Base-by-base conservation (phyloP, 1,139 yeast species). In the Insectozyma bohioensis region DNA sequence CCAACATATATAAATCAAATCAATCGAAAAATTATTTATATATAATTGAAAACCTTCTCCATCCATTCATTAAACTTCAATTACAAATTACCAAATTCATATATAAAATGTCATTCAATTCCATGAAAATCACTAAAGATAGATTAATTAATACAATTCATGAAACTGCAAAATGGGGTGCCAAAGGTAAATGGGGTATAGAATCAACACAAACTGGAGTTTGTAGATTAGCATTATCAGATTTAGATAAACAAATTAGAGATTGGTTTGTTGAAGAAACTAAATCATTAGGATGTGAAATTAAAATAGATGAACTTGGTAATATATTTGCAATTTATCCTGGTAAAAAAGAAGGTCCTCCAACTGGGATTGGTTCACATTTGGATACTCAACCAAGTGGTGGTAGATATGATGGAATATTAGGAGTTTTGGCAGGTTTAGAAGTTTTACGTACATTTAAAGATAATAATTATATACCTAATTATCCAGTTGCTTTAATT, bases 311-410 rank as follows among this genome's bases (percentile, higher is more conserved):
- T 52, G 68, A 74, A 39, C 42, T 80, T 52, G 88, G 90, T 12
- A 80, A 76, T 50, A 79, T 80, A 23, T 82, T 80, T 56, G 81
- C 83, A 11, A 62, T 75, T 15, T 77, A 67, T 36, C 82, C 84
- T 0, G 87, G 87, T 4, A 58, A 63, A 41, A 67, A 73, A 31
- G 49, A 47, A 2, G 70, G 67, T 1, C 52, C 67, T 5, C 84
- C 88, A 9, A 79, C 80, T 2, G 87, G 76, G 9, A 77, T 81
- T 41, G 88, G 90, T 1, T 80, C 87, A 0, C 88, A 82, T 54
- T 57, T 82, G 37, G 88, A 82, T 48, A 82, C 88, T 1, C 88
- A 82, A 56, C 88, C 88, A n/a, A 78, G 80, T 5, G 88, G 88
- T 20, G 88, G 88, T 5, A 62, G 85, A 40, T 82, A 80, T 48